phyloP scores from a whole-genome alignment of 2,329 filamentous ascomycete genomes.

The Talaromyces verruculosus region DNA sequence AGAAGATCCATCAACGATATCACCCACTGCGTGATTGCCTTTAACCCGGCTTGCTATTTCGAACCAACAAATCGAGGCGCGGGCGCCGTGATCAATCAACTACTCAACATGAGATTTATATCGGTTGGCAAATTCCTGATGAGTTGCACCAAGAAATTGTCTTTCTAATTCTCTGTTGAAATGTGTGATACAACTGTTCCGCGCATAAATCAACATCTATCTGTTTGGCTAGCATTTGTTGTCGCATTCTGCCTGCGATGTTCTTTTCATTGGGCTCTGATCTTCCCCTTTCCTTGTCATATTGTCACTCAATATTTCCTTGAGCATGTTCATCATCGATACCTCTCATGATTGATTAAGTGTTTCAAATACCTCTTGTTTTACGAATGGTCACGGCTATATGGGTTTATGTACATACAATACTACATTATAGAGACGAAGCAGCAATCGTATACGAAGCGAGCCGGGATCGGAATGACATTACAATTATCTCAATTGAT shows the following conservation, averaged over 20 bases:
- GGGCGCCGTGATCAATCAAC: conserved; percentile 7
- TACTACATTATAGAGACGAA: conserved; percentile 14
- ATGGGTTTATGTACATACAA: conserved; percentile 8
- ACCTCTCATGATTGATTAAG: conserved; percentile 3
- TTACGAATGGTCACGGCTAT: conserved; percentile 5
- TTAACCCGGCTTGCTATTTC: not conserved
- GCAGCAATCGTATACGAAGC: conserved; percentile 13
- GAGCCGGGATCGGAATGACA: not conserved
- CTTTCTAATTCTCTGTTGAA: not conserved
- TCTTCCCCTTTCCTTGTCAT: not conserved
- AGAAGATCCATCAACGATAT: conserved; percentile 28
- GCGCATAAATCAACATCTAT: not conserved
- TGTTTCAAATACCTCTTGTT: conserved; percentile 10
- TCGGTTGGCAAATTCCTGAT: not conserved
- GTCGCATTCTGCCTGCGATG: conserved; percentile 14
- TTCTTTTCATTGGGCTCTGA: not conserved
- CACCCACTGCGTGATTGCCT: not conserved
- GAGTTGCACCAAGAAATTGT: not conserved
- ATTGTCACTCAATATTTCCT: not conserved
- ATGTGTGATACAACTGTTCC: not conserved
- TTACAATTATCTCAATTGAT: not conserved
- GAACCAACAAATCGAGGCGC: conserved; percentile 1
- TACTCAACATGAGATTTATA: not conserved
- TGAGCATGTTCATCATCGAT: conserved; percentile 11
- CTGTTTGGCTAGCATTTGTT: conserved; percentile 22